phyloP scores from a whole-genome alignment of 164 flowering plant genomes.

The Vitis amurensis region DNA sequence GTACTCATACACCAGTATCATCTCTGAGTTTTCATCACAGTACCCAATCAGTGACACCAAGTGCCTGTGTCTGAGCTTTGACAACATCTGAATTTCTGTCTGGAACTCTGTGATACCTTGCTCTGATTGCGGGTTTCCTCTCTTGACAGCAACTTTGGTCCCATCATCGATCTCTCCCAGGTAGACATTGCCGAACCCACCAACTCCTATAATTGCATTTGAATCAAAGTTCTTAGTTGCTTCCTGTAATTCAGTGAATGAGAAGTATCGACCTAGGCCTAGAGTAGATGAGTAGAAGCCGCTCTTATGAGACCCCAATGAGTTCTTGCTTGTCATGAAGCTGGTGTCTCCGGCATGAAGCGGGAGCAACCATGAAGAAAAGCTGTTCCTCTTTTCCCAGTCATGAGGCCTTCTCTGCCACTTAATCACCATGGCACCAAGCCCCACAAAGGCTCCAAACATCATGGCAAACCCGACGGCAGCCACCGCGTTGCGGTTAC shows the following conservation, averaged over 20 bases:
- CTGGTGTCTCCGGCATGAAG: constrained; percentile 65
- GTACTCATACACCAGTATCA: constrained; percentile 70
- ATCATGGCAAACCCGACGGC: constrained; percentile 78
- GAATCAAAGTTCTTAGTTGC: constrained; percentile 63
- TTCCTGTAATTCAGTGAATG: constrained; percentile 60
- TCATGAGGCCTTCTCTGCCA: constrained; percentile 84
- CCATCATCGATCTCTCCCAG: constrained; percentile 51
- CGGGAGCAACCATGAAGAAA: constrained; percentile 88
- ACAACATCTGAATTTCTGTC: constrained; percentile 67
- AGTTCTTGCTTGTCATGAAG: constrained; percentile 54
- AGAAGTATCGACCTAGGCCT: constrained; percentile 68
- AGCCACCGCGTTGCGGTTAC: constrained; percentile 43
- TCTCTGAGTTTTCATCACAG: constrained; percentile 64
- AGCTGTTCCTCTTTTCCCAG: constrained; percentile 79
- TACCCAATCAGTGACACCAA: constrained; percentile 66
- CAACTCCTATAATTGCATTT: constrained; percentile 55
- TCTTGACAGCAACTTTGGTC: constrained; percentile 55
- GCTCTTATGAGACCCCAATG: constrained; percentile 50
- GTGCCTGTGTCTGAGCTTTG: constrained; percentile 67
- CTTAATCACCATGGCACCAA: constrained; percentile 74
- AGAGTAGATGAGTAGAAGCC: constrained; percentile 48
- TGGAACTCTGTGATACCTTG: constrained; percentile 69
- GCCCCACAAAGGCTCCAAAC: constrained; percentile 82
- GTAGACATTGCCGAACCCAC: constrained; percentile 74
- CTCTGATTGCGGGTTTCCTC: constrained; percentile 76